phyloP scores from a whole-genome alignment of 495 filamentous ascomycete genomes.

The Amniculicola lignicola region DNA sequence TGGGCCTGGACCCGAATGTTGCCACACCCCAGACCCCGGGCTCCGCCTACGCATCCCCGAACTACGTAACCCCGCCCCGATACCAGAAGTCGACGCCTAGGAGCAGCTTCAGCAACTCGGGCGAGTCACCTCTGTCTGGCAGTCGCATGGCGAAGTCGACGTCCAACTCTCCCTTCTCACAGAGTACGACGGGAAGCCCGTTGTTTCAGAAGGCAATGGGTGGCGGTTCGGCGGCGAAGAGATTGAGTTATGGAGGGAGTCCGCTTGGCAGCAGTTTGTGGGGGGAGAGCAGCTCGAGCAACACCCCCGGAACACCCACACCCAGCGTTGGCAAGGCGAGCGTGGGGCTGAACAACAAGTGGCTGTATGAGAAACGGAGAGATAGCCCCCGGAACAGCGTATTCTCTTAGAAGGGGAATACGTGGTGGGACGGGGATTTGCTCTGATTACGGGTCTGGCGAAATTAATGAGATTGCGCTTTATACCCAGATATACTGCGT shows the following conservation, averaged over 20 bases:
- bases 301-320: conserved; percentile 60
- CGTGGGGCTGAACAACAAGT: conserved; percentile 78
- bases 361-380: conserved; percentile 80
- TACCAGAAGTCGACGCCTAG: conserved; percentile 71
- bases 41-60: conserved; percentile 38
- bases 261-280: conserved; percentile 53
- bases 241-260: conserved; percentile 61
- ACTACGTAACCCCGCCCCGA: conserved; percentile 80
- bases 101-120: conserved; percentile 42
- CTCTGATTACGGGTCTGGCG: too few relatives aligned
- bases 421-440: background rate
- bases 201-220: conserved; percentile 66
- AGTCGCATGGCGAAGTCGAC: conserved; percentile 32
- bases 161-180: conserved; percentile 44
- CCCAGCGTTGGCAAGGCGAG: conserved; percentile 62
- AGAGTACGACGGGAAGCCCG: conserved; percentile 53
- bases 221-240: conserved; percentile 48
- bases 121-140: conserved; percentile 50
- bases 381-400: conserved; percentile 45
- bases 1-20: conserved; percentile 78
- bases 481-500: conserved; percentile 27
- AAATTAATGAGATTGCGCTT: background rate
- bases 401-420: conserved; percentile 27
- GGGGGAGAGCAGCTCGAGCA: conserved; percentile 43
- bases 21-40: conserved; percentile 65